Conservation (phyloP, 192 early-diverging fungal genomes). For the Coemansia sp. region DNA sequence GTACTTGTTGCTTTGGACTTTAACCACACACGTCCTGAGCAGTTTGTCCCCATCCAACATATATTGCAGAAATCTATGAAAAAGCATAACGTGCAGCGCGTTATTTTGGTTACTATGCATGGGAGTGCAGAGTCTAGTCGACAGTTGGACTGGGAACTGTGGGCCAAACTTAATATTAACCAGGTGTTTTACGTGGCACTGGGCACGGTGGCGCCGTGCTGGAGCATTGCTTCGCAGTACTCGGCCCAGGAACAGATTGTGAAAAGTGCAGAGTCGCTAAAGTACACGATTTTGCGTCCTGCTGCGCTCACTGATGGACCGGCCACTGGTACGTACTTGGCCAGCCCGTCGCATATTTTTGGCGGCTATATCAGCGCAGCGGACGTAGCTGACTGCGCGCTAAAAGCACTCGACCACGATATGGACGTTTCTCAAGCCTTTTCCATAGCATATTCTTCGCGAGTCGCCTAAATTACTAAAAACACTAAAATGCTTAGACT, state of each 20-base stretch:
- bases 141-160: conserved; percentile 32
- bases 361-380: conserved; percentile 31
- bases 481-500: not conserved
- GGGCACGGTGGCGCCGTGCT: conserved; percentile 12
- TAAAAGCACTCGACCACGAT: conserved; percentile 35
- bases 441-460: conserved; percentile 39
- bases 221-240: conserved; percentile 37
- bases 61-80: conserved; percentile 36
- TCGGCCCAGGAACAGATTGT: conserved; percentile 31
- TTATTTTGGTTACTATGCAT: conserved; percentile 32
- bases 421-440: conserved; percentile 38
- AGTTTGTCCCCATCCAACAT: conserved; percentile 24
- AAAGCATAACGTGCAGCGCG: conserved; percentile 10
- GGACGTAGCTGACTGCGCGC: conserved; percentile 34
- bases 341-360: conserved; percentile 32
- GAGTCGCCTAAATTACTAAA: conserved; percentile 23
- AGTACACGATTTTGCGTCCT: conserved; percentile 37
- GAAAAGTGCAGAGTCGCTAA: conserved; percentile 7
- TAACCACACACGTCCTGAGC: conserved; percentile 11
- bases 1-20: conserved; percentile 34
- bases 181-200: conserved; percentile 21
- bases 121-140: conserved; percentile 30
- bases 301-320: conserved; percentile 15
- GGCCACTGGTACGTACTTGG: conserved; percentile 34
- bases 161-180: conserved; percentile 24